Conservation (phyloP, 2,329 filamentous ascomycete species). For the Elsinoe arachidis region DNA sequence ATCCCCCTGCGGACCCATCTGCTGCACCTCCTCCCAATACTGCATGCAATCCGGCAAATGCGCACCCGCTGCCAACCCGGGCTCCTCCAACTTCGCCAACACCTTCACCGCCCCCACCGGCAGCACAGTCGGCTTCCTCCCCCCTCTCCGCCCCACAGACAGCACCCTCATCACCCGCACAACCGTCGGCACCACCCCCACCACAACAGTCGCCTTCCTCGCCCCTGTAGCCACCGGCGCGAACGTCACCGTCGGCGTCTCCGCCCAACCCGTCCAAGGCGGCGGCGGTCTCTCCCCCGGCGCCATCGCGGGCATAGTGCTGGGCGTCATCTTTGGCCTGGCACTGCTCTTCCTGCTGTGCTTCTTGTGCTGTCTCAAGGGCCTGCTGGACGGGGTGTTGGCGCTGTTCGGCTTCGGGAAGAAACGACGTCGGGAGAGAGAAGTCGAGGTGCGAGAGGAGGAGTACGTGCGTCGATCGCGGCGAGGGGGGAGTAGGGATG, state of each 20-base stretch:
- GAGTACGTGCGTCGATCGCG: slow-evolving; percentile 50
- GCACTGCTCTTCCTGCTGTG: slow-evolving; percentile 60
- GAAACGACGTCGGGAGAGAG: slow-evolving; percentile 41
- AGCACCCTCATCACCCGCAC: slow-evolving; percentile 48
- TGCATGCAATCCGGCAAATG: slow-evolving; percentile 55
- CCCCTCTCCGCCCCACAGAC: slow-evolving; percentile 42
- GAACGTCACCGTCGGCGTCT: slow-evolving; percentile 32
- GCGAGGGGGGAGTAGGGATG: slow-evolving; percentile 44
- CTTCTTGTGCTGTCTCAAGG: slow-evolving; percentile 59
- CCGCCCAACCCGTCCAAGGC: slow-evolving; percentile 17
- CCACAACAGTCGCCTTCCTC: slow-evolving; percentile 41
- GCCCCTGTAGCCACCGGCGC: slow-evolving; percentile 48
- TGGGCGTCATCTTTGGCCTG: slow-evolving; percentile 61
- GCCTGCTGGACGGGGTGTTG: slow-evolving; percentile 46
- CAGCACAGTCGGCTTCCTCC: slow-evolving; percentile 42
- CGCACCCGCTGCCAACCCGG: slow-evolving; percentile 43
- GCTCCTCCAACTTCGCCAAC: slow-evolving; percentile 38
- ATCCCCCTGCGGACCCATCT: slow-evolving; percentile 57
- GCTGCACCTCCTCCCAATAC: slow-evolving; percentile 62
- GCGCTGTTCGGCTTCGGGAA: slow-evolving; percentile 52
- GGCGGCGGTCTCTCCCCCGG: slow-evolving; percentile 52
- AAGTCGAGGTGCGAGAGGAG: slow-evolving; percentile 55
- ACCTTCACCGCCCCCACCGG: slow-evolving; percentile 41
- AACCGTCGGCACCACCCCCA: slow-evolving; percentile 36
- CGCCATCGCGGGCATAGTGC: slow-evolving; percentile 73